Conservation (phyloP, 352 stramenopile species). For the Phytophthora colocasiae region DNA sequence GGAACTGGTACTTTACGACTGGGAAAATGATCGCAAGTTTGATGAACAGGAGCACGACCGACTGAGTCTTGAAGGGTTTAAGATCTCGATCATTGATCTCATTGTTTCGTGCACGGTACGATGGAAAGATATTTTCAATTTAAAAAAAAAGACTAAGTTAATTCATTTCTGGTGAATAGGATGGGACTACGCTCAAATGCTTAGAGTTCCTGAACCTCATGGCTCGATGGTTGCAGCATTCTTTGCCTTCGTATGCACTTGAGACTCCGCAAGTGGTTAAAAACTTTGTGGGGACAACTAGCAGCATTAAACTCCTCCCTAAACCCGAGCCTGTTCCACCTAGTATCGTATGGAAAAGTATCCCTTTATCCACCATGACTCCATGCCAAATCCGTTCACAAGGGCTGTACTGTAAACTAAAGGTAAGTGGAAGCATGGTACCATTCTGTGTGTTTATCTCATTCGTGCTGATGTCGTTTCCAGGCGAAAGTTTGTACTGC, state of each 20-base stretch:
- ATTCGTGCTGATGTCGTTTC: background rate
- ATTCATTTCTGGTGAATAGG: conserved; percentile 16
- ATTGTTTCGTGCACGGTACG: conserved; percentile 52
- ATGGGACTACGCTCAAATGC: conserved; percentile 47
- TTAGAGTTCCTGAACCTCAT: conserved; percentile 61
- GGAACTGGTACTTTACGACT: conserved; percentile 48
- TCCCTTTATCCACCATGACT: conserved; percentile 45
- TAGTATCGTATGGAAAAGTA: conserved; percentile 35
- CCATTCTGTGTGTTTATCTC: background rate
- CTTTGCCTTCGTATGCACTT: conserved; percentile 30
- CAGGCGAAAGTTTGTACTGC: conserved; percentile 45
- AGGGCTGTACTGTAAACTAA: conserved; percentile 56
- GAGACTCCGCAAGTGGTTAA: conserved; percentile 2
- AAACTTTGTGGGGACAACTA: conserved; percentile 6
- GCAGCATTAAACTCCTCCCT: background rate
- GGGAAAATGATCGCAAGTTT: conserved; percentile 60
- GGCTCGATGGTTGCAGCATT: conserved; percentile 42
- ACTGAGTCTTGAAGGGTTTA: conserved; percentile 58
- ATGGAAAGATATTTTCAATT: background rate
- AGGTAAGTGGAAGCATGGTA: conserved; percentile 20
- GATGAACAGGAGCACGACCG: conserved; percentile 46
- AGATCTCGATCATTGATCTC: conserved; percentile 57
- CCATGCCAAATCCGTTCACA: conserved; percentile 39
- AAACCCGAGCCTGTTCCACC: conserved; percentile 13
- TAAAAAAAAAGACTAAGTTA: background rate